These are phyloP conservation scores for Zygoascus meyerae DNA, from an alignment of 1,139 yeast genomes.

Conservation along the genomic window DNA sequence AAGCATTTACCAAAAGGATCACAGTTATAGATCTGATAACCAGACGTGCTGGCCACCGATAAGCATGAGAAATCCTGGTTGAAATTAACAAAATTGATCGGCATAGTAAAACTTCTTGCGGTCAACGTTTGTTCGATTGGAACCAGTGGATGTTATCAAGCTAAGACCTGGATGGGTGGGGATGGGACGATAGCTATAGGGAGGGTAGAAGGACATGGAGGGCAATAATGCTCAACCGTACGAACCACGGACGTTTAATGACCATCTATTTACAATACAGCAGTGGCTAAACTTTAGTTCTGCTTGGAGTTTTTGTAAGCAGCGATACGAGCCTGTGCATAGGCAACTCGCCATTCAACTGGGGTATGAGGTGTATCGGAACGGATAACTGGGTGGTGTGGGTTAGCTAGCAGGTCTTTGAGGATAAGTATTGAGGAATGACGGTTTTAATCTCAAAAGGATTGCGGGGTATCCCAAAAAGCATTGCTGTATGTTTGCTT, in stretches of 20 bases:
- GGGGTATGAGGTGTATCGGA: constrained; percentile 46
- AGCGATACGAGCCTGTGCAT: constrained; percentile 21
- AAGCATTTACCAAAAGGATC: constrained; percentile 85
- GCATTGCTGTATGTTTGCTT: no score
- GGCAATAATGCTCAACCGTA: no score
- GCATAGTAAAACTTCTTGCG: not conserved
- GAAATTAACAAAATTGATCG: constrained; percentile 59
- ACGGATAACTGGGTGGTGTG: constrained; percentile 53
- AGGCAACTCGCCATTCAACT: constrained; percentile 30
- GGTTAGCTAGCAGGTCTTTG: not conserved
- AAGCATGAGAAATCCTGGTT: constrained; percentile 89
- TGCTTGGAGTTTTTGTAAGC: not conserved
- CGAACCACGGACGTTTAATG: no score
- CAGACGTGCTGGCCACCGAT: constrained; percentile 69
- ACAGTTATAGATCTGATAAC: constrained; percentile 84
- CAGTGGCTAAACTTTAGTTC: not conserved
- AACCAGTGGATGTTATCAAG: no score
- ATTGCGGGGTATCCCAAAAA: no score
- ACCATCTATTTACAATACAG: constrained; percentile 5
- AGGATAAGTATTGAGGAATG: no score
- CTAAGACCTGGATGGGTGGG: no score
- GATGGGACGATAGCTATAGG: no score
- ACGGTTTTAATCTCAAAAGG: no score
- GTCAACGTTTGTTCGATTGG: no score
- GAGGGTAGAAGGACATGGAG: no score